Percentiles rank a stretch among this genome's conserved stretches.
phyloP scores from a whole-genome alignment of 495 filamentous ascomycete species.

The Aspergillus incahuasiensis region DNA sequence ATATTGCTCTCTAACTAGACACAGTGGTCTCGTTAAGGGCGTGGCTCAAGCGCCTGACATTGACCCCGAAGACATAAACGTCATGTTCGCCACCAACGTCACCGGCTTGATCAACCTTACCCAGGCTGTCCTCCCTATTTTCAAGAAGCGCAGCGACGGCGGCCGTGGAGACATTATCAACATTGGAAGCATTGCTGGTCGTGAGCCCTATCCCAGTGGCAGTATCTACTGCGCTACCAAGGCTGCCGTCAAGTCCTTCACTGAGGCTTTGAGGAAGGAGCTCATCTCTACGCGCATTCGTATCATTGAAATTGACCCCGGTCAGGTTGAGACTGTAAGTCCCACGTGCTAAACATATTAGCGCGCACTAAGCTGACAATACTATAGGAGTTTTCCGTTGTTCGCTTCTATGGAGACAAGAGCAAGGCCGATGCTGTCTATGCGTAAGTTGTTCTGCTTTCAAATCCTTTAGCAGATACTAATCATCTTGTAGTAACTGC shows the following conservation, averaged over 20 bases:
- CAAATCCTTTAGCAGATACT: neutral
- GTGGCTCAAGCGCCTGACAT: conserved; percentile 85
- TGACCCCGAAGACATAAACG: conserved; percentile 70
- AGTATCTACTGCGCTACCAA: conserved; percentile 97
- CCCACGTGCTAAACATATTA: conserved; percentile 9
- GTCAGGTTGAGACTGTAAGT: conserved; percentile 88
- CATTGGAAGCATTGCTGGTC: conserved; percentile 90
- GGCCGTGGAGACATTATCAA: conserved; percentile 94
- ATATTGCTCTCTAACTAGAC: neutral
- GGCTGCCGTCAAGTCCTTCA: conserved; percentile 86
- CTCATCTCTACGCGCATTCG: conserved; percentile 80
- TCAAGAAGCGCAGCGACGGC: conserved; percentile 72
- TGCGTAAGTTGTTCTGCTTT: conserved; percentile 52
- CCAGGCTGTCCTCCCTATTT: conserved; percentile 81
- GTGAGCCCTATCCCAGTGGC: conserved; percentile 85
- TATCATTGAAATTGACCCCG: conserved; percentile 90
- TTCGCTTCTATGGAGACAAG: conserved; percentile 91
- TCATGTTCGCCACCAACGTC: conserved; percentile 92
- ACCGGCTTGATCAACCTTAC: conserved; percentile 96
- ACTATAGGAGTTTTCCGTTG: conserved; percentile 80
- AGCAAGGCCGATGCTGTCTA: conserved; percentile 94
- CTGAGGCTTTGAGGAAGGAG: conserved; percentile 84
- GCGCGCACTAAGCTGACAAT: neutral
- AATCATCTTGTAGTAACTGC: conserved; percentile 51
- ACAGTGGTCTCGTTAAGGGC: conserved; percentile 79